Conservation (phyloP, 2,329 filamentous ascomycete species). For the Colletotrichum costaricense region DNA sequence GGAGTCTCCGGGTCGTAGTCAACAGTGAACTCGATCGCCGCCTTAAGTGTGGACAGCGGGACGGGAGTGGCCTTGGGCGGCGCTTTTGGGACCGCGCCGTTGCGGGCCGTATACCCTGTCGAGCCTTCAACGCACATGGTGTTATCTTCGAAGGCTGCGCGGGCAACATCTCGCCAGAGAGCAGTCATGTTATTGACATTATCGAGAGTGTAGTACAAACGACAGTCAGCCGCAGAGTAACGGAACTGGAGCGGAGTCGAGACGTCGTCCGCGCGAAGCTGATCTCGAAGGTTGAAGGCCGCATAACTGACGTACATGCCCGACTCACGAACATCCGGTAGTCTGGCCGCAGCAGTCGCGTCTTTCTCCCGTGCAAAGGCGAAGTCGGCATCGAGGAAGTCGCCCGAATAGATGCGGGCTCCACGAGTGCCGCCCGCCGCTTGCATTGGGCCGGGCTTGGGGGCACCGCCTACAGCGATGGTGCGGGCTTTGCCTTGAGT, state of each 20-base stretch:
- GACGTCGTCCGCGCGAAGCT: constrained; percentile 28
- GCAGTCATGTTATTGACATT: constrained; percentile 62
- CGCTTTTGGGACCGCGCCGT: not conserved
- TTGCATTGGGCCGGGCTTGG: constrained; percentile 63
- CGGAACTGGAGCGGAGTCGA: constrained; percentile 66
- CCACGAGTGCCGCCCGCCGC: constrained; percentile 68
- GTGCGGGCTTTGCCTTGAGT: constrained; percentile 64
- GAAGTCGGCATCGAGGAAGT: constrained; percentile 34
- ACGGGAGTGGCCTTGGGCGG: not conserved
- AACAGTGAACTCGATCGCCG: not conserved
- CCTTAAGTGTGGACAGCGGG: not conserved
- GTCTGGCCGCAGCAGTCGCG: not conserved
- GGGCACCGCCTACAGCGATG: constrained; percentile 69
- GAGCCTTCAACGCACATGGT: constrained; percentile 20
- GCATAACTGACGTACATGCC: constrained; percentile 22
- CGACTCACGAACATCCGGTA: not conserved
- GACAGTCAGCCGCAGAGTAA: constrained; percentile 66
- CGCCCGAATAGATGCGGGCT: constrained; percentile 47
- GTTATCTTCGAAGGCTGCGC: constrained; percentile 9
- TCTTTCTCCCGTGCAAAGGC: constrained; percentile 10
- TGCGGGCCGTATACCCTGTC: constrained; percentile 9
- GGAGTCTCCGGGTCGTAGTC: not conserved
- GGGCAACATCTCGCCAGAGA: constrained; percentile 61
- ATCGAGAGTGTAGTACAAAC: constrained; percentile 65
- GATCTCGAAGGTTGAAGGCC: constrained; percentile 23